These are phyloP conservation scores for Venturia nashicola DNA, from an alignment of 2,329 filamentous ascomycete genomes.

Conservation along the genomic window DNA sequence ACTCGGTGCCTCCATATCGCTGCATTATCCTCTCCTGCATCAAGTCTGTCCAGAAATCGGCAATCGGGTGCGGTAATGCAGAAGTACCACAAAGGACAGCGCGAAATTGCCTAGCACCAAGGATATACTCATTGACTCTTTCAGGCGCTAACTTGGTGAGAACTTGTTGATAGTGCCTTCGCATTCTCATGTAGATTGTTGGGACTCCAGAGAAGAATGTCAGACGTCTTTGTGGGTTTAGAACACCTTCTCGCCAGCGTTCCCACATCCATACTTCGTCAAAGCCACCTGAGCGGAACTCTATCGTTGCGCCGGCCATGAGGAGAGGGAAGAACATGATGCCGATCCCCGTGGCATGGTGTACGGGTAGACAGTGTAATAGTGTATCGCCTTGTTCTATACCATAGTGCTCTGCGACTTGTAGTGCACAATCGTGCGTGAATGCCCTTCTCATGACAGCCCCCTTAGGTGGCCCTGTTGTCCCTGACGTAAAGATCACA, in stretches of 20 bases:
- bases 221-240: slow-evolving; percentile 15
- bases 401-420: slow-evolving; percentile 22
- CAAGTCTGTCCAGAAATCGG: slow-evolving; percentile 37
- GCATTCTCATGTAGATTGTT: slow-evolving; percentile 26
- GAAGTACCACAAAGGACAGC: slow-evolving; percentile 35
- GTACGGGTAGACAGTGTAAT: slow-evolving; percentile 23
- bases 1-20: slow-evolving; percentile 33
- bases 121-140: slow-evolving; percentile 27
- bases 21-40: slow-evolving; percentile 31
- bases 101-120: slow-evolving; percentile 28
- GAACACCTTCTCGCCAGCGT: slow-evolving; percentile 20
- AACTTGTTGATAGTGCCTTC: slow-evolving; percentile 22
- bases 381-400: slow-evolving; percentile 21
- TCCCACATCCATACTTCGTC: slow-evolving; percentile 25
- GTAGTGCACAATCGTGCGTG: slow-evolving; percentile 23
- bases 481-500: slow-evolving; percentile 36
- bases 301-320: slow-evolving; percentile 20
- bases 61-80: slow-evolving; percentile 36
- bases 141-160: slow-evolving; percentile 19
- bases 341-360: slow-evolving; percentile 24
- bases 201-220: slow-evolving; percentile 25
- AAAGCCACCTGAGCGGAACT: slow-evolving; percentile 24
- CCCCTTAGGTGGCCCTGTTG: slow-evolving; percentile 33
- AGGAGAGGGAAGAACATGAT: slow-evolving; percentile 25
- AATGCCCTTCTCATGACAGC: slow-evolving; percentile 32